Evolutionary conservation across 2,329 filamentous ascomycete genomes (phyloP).

Genomic region (Penicillium sp.): DNA sequence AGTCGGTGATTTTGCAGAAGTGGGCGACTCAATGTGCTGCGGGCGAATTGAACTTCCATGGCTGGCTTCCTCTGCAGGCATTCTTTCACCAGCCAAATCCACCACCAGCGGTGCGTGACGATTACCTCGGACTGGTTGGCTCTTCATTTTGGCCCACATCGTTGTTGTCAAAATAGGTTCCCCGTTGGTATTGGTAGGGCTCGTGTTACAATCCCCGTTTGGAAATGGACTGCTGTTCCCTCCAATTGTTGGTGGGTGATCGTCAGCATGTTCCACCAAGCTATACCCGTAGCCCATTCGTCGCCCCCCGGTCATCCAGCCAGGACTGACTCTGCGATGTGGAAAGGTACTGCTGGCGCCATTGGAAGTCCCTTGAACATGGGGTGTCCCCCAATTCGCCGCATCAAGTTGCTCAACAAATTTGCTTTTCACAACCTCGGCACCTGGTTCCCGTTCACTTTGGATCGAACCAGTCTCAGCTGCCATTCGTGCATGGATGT

Average conservation of each 20-base stretch:
- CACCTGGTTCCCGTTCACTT: neutral
- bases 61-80: neutral
- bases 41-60: neutral
- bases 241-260: conserved; percentile 1
- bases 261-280: conserved; percentile 28
- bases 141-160: conserved; percentile 3
- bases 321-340: conserved; percentile 37
- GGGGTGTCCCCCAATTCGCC: neutral
- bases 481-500: conserved; percentile 3
- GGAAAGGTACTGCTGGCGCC: conserved; percentile 5
- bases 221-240: neutral
- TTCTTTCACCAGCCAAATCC: neutral
- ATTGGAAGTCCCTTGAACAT: neutral
- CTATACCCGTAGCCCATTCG: conserved; percentile 41
- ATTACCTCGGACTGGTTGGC: neutral
- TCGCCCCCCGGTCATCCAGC: conserved; percentile 42
- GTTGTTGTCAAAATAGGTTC: neutral
- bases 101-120: neutral
- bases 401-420: conserved; percentile 33
- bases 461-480: neutral
- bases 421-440: conserved; percentile 24
- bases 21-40: neutral
- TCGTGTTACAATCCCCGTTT: neutral
- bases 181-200: neutral
- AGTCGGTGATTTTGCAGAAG: neutral